Percentiles rank a stretch among this genome's conserved stretches.
Conservation (phyloP, 192 early-diverging fungal species). For the Gonapodya prolifera region DNA sequence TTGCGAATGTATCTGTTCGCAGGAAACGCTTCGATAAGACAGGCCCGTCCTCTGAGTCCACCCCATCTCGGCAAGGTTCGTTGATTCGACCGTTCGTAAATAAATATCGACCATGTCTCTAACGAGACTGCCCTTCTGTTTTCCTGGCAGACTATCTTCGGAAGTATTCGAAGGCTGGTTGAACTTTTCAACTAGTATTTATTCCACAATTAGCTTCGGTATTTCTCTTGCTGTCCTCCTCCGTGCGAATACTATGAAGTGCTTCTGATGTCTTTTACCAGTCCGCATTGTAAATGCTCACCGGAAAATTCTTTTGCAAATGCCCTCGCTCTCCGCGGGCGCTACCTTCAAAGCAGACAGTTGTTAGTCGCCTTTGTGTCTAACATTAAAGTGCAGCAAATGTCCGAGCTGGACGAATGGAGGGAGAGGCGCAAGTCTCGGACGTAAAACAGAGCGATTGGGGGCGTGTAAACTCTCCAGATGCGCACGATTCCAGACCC, state of each 20-base stretch:
- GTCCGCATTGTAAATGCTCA: neutral
- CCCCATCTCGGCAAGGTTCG: neutral
- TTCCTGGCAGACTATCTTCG: neutral
- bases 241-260: neutral
- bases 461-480: neutral
- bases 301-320: neutral
- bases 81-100: neutral
- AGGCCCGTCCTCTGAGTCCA: neutral
- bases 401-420: neutral
- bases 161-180: neutral
- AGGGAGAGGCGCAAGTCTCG: neutral
- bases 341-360: neutral
- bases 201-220: neutral
- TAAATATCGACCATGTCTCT: neutral
- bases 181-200: neutral
- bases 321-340: neutral
- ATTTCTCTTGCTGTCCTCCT: neutral
- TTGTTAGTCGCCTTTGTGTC: neutral
- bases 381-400: neutral
- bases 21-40: neutral
- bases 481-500: neutral
- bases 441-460: neutral
- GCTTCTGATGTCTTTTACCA: neutral
- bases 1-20: neutral
- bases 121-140: neutral